phyloP scores from a whole-genome alignment of 805 yeast genomes.

The Saturnispora kantuleensis region DNA sequence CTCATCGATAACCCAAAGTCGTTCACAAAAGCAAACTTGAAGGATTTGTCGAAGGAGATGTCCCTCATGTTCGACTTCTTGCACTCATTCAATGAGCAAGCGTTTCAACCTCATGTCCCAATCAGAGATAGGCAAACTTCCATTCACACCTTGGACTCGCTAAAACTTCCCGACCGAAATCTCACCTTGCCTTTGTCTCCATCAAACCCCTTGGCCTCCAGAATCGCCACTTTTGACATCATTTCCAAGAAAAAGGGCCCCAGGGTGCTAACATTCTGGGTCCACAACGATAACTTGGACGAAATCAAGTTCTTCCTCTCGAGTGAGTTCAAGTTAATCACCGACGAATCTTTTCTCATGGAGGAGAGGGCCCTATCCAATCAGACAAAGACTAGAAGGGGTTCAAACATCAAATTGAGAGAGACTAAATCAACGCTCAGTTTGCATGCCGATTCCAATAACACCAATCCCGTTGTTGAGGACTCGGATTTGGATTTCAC shows the following conservation, averaged over 20 bases:
- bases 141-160: slow-evolving; percentile 19
- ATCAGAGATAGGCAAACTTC: slow-evolving; percentile 8
- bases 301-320: slow-evolving; percentile 41
- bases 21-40: slow-evolving; percentile 51
- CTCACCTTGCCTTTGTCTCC: neutral
- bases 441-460: slow-evolving; percentile 3
- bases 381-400: neutral
- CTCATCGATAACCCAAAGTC: slow-evolving; percentile 36
- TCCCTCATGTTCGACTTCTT: slow-evolving; percentile 44
- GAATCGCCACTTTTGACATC: slow-evolving; percentile 28
- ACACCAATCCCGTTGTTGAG: neutral
- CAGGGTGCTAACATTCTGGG: slow-evolving; percentile 36
- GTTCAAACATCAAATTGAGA: slow-evolving; percentile 10
- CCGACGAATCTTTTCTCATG: slow-evolving; percentile 24
- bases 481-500: slow-evolving; percentile 15
- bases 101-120: neutral
- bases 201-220: slow-evolving; percentile 14
- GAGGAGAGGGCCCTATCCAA: slow-evolving; percentile 12
- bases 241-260: slow-evolving; percentile 28
- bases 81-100: slow-evolving; percentile 16
- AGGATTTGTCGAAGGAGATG: slow-evolving; percentile 51
- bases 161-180: slow-evolving; percentile 11
- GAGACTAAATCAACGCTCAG: slow-evolving; percentile 14
- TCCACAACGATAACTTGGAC: slow-evolving; percentile 50
- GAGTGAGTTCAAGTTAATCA: slow-evolving; percentile 31